Percentiles rank a stretch among this genome's conserved stretches.
Evolutionary conservation across 495 filamentous ascomycete genomes (phyloP).

Genomic region (Pseudoneurospora amorphoporcata): DNA sequence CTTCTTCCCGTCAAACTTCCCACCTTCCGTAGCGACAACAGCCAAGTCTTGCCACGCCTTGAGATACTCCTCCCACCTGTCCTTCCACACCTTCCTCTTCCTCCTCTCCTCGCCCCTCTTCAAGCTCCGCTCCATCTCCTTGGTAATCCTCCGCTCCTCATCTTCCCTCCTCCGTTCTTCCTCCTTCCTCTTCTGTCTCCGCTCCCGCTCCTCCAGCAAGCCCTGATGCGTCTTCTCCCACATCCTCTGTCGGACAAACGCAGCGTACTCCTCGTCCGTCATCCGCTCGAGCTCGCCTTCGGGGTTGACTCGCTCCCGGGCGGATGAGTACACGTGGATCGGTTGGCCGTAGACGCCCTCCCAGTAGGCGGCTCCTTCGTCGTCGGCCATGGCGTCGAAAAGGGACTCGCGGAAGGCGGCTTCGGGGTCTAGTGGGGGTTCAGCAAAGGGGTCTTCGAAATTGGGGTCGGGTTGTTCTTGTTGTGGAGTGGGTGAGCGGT

Average conservation of each 20-base stretch:
- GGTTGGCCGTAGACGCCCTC: slow-evolving; percentile 90
- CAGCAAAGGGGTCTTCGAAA: slow-evolving; percentile 37
- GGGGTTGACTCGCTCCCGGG: slow-evolving; percentile 19
- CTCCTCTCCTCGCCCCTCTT: slow-evolving; percentile 35
- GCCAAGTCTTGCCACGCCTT: slow-evolving; percentile 44
- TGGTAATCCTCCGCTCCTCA: slow-evolving; percentile 38
- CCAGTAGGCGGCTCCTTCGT: slow-evolving; percentile 94
- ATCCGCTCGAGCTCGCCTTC: slow-evolving; percentile 65
- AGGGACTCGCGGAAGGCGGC: slow-evolving; percentile 88
- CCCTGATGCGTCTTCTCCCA: slow-evolving; percentile 78
- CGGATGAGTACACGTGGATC: slow-evolving; percentile 40
- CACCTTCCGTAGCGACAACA: slow-evolving; percentile 18
- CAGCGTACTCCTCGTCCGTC: slow-evolving; percentile 83
- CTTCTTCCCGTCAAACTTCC: slow-evolving; percentile 25
- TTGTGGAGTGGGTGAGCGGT: slow-evolving; percentile 21
- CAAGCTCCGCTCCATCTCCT: slow-evolving; percentile 40
- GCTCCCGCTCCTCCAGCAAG: slow-evolving; percentile 44
- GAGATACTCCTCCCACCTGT: slow-evolving; percentile 55
- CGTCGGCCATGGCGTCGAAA: slow-evolving; percentile 97
- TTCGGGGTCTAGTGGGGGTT: slow-evolving; percentile 48
- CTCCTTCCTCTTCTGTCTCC: slow-evolving; percentile 30
- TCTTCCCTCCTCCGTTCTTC: slow-evolving; percentile 28
- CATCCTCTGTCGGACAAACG: slow-evolving; percentile 77
- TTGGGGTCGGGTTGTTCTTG: slow-evolving; percentile 15
- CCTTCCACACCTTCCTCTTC: slow-evolving; percentile 24